Evolutionary conservation across 2,329 filamentous ascomycete genomes (phyloP), one percentile per base, ranked within the genome.

Genomic region (Stachybotrys chlorohalonatus): DNA sequence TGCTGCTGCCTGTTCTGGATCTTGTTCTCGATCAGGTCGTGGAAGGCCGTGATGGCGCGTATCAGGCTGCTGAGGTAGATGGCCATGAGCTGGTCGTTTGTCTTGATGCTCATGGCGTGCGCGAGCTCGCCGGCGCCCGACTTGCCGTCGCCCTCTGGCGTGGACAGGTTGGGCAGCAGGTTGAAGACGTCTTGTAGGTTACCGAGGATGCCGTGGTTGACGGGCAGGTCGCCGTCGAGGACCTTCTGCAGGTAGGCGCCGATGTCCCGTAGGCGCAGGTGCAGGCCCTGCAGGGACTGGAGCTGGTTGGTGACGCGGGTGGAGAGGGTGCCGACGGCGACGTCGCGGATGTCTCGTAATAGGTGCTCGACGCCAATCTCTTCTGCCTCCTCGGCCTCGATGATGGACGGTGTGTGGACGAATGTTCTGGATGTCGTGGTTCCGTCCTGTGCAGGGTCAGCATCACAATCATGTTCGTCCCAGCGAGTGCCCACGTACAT

Each of bases 101-200:
- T 97, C 83, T 99, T 99, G 76, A 96, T 84, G 74, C 90, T 95
- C 91, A 99, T 96, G 42, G 94, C 92, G 58, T 94, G 83, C n/a
- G 91, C 87, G 53, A 99, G 80, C 71, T 97, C 94, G 66, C 87
- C 86, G 24, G 24, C 24, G 63, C 86, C 74, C 36, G 74, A 68
- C 64, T 86, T 81, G 58, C 77, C 80, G 47, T 85, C 85, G 48
- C 80, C 78, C 54, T 89, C 83, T 32, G 93, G 90, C 45, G 91
- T 95, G 9, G 90, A 92, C 53, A 99, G 82, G 73, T 99, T 99
- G 51, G 94, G 94, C 30, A 99, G 84, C 48, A 99, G 85, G 74
- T 99, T 99, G 81, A 99, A 99, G 58, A 97, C 90, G 67, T 99
- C 94, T 76, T 99, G 94, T n/a, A 99, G 85, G 68, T 96, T 96